Percentiles rank a stretch among this genome's conserved stretches.
Conservation (phyloP, 2,329 filamentous ascomycete species). For the Ilyonectria destructans region DNA sequence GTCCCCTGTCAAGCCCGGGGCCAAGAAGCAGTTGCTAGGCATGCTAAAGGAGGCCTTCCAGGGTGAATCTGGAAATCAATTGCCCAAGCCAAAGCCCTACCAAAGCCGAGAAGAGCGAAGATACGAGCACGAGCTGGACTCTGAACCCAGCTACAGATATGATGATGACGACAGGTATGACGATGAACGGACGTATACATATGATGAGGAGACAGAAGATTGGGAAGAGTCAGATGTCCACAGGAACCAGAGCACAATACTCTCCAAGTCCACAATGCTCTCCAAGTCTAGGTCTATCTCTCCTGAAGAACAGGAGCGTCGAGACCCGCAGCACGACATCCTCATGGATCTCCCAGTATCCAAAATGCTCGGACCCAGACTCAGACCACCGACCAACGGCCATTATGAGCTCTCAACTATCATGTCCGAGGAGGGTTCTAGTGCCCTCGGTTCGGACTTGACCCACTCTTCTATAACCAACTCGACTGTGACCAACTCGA, state of each 20-base stretch:
- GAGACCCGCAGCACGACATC: constrained; percentile 37
- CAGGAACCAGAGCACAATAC: constrained; percentile 36
- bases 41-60: constrained; percentile 75
- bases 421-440: constrained; percentile 66
- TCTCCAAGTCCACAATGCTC: constrained; percentile 33
- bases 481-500: constrained; percentile 70
- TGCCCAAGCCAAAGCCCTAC: constrained; percentile 64
- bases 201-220: constrained; percentile 45
- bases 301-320: constrained; percentile 38
- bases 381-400: constrained; percentile 69
- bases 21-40: constrained; percentile 71
- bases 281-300: constrained; percentile 41
- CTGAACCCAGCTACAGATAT: constrained; percentile 43
- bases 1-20: constrained; percentile 64
- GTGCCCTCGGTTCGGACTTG: constrained; percentile 65
- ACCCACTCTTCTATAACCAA: constrained; percentile 62
- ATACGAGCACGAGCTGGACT: constrained; percentile 48
- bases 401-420: constrained; percentile 73
- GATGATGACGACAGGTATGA: constrained; percentile 37
- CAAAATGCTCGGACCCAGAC: constrained; percentile 53
- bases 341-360: constrained; percentile 43
- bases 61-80: constrained; percentile 70
- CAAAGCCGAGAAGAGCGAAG: constrained; percentile 63
- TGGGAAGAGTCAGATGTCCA: constrained; percentile 48
- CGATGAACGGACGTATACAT: constrained; percentile 39